Percentiles rank a stretch among this genome's conserved stretches.
Evolutionary conservation across 768 basidiomycete species (phyloP).

Genomic region (Brasilioporus rufonigricans): DNA sequence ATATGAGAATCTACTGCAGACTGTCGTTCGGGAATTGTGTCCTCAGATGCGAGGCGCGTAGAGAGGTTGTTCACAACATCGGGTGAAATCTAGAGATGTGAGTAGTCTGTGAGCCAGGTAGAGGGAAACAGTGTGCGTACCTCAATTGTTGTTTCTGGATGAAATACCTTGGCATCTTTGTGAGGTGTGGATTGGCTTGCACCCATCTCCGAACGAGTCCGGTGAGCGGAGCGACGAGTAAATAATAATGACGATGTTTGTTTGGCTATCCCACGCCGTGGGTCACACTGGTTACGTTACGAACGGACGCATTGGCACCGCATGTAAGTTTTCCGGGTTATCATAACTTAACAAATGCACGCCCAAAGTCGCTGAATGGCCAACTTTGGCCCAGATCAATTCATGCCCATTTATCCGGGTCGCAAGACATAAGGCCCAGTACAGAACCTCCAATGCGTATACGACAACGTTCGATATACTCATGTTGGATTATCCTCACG

Average conservation of each 20-base stretch:
- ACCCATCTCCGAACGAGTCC: constrained; percentile 47
- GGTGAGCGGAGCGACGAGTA: background rate
- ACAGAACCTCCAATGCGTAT: no score
- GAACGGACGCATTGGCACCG: no score
- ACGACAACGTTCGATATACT: background rate
- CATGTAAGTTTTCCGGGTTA: no score
- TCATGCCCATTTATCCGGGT: no score
- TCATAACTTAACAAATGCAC: no score
- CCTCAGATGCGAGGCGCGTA: constrained; percentile 57
- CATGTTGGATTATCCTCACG: background rate
- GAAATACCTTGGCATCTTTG: constrained; percentile 55
- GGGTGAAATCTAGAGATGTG: constrained; percentile 64
- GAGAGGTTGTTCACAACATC: constrained; percentile 79
- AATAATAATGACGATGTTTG: background rate
- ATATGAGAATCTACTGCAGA: constrained; percentile 71
- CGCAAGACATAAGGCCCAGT: no score
- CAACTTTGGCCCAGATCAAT: no score
- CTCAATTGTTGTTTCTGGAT: constrained; percentile 52
- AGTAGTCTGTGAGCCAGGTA: background rate
- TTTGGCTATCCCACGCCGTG: background rate
- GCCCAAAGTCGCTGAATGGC: no score
- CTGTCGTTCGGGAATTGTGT: constrained; percentile 67
- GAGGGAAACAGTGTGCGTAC: constrained; percentile 34
- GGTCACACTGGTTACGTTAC: no score
- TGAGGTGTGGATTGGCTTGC: constrained; percentile 63